Evolutionary conservation across 2,329 filamentous ascomycete species (phyloP).

Genomic region (Teratosphaeria nubilosa): DNA sequence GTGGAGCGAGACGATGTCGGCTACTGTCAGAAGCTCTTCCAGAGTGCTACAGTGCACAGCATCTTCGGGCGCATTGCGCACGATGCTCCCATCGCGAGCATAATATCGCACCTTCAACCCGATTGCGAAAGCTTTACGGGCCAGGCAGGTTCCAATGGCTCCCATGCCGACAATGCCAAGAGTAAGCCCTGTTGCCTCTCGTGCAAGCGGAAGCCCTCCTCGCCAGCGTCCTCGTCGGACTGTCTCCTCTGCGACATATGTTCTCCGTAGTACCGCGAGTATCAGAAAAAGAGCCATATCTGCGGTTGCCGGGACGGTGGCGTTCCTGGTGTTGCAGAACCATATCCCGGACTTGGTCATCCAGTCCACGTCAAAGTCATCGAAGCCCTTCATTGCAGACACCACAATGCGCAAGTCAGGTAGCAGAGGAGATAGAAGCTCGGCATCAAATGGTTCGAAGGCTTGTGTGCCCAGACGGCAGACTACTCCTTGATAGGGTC

Average conservation of each 20-base stretch:
- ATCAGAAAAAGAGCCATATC: slow-evolving; percentile 29
- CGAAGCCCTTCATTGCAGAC: slow-evolving; percentile 33
- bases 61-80: slow-evolving; percentile 26
- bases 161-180: slow-evolving; percentile 62
- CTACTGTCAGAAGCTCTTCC: slow-evolving; percentile 28
- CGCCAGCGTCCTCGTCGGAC: slow-evolving; percentile 6
- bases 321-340: slow-evolving; percentile 43
- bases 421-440: slow-evolving; percentile 31
- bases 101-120: slow-evolving; percentile 6
- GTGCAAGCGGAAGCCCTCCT: slow-evolving; percentile 25
- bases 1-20: slow-evolving; percentile 39
- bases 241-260: slow-evolving; percentile 7
- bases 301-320: slow-evolving; percentile 36
- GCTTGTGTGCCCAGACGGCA: slow-evolving; percentile 38
- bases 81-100: background rate
- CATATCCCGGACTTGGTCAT: slow-evolving; percentile 24
- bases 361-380: slow-evolving; percentile 14
- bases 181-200: slow-evolving; percentile 51
- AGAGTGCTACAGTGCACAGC: slow-evolving; percentile 44
- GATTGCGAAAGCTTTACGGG: background rate
- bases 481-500: background rate
- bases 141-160: slow-evolving; percentile 32
- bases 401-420: slow-evolving; percentile 38
- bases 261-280: slow-evolving; percentile 34
- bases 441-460: slow-evolving; percentile 42